These are phyloP conservation scores for Ophiognomonia clavigignenti-juglandacearum DNA, from an alignment of 2,329 filamentous ascomycete species.

Conservation along the genomic window DNA sequence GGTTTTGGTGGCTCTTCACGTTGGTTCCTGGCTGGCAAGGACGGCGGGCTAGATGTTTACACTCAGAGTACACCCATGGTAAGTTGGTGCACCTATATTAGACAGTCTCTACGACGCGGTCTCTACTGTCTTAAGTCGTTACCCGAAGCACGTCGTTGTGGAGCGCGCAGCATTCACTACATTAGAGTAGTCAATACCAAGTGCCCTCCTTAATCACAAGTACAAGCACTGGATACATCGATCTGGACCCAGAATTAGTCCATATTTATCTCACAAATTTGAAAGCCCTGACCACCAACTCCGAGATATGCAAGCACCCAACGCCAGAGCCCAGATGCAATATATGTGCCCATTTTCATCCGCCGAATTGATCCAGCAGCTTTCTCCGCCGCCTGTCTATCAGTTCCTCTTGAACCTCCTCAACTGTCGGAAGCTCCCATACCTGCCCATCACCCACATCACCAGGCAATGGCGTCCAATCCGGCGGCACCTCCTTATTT, in stretches of 20 bases:
- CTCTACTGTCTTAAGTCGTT: no score
- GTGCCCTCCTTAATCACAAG: no score
- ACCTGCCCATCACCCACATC: constrained; percentile 76
- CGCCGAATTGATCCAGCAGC: constrained; percentile 70
- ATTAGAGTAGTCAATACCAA: no score
- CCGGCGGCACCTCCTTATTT: constrained; percentile 47
- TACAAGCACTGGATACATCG: no score
- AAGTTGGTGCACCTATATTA: no score
- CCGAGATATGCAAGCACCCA: constrained; percentile 9
- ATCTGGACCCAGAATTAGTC: background rate
- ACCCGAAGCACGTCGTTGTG: no score
- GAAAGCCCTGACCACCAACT: constrained; percentile 8
- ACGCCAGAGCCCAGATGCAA: background rate
- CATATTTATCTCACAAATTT: background rate
- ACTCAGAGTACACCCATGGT: no score
- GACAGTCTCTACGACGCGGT: no score
- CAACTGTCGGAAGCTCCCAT: constrained; percentile 80
- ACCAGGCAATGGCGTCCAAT: constrained; percentile 83
- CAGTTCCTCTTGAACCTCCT: constrained; percentile 92
- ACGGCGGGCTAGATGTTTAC: no score
- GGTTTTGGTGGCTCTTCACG: background rate
- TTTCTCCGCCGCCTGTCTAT: constrained; percentile 79
- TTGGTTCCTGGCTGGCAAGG: no score
- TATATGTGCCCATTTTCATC: constrained; percentile 19
- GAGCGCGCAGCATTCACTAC: no score